These are phyloP conservation scores for baker's yeast (Saccharomyces cerevisiae) DNA, from an alignment of 805 yeast species.

Conservation along the genomic window DNA sequence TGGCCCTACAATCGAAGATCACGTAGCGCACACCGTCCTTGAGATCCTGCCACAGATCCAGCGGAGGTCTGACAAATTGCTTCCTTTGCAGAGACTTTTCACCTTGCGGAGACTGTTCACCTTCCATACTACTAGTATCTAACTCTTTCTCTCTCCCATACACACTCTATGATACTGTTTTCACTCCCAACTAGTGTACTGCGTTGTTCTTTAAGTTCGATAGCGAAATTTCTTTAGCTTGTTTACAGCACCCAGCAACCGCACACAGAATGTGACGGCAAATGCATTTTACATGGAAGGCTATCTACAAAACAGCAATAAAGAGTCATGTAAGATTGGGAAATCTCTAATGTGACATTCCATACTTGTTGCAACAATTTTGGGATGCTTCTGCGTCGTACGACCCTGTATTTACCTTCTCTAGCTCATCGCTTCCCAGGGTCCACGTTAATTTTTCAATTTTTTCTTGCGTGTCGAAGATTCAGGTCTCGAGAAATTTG, in stretches of 20 bases:
- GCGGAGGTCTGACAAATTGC: conserved; percentile 18
- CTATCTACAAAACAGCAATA: background rate
- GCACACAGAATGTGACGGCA: background rate
- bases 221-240: background rate
- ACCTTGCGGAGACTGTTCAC: background rate
- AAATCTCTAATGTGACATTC: background rate
- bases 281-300: background rate
- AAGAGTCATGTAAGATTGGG: background rate
- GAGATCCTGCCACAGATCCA: conserved; percentile 41
- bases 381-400: background rate
- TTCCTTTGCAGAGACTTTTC: conserved; percentile 1
- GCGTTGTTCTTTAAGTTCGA: background rate
- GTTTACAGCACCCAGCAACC: background rate
- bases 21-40: conserved; percentile 36
- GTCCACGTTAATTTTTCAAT: background rate
- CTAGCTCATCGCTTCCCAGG: background rate
- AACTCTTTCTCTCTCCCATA: background rate
- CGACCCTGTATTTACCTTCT: background rate
- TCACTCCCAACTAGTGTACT: background rate
- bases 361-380: background rate
- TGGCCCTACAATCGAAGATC: conserved; percentile 41
- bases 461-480: background rate
- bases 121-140: background rate
- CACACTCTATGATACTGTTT: background rate
- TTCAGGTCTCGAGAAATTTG: background rate